Base-by-base conservation (phyloP, 768 basidiomycete species). In the Exsudoporus frostii region DNA sequence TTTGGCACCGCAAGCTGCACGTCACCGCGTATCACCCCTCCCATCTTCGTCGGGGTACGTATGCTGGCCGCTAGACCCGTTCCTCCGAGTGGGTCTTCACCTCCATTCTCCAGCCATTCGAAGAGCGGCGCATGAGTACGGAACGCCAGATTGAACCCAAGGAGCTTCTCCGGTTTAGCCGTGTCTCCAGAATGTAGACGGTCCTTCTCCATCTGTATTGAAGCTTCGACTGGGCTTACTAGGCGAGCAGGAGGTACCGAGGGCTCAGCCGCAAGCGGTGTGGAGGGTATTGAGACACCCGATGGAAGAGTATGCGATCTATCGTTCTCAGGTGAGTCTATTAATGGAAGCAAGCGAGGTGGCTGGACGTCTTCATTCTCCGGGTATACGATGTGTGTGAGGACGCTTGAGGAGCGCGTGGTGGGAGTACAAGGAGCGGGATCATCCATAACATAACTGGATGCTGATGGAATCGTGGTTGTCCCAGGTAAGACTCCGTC, bases 81-180 rank as follows among this genome's bases (percentile, higher is more conserved):
- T 30, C 61, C 63, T 30, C 61, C 63, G 1, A 59, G 61, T 3
- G 53, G 61, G 27, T 68, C 68, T 48, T 72, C 65, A 27, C 73
- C 76, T 22, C 77, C 76, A 19, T 80, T 80, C 66, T 90, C 89
- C 7, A 91, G 73, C 89, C 89, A 91, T 19, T 79, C 81, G 58
- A 90, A 91, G 62, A 79, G 89, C 2, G 78, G 78, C 7, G 72
- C 73, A 42, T 61, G 64, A 34, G 71, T 80, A 1, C 74, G 73
- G 61, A 90, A 90, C 11, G 88, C 89, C 59, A 84, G 74, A 62
- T 86, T 88, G 63, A 90, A 90, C 0, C 88, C 86, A 4, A 86
- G 58, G 13, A 59, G 53, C 1, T 53, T 62, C 3, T 68, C 62
- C 6, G n/a, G 34, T 50, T 58, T 54, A 20, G 13, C 22, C 2